phyloP scores from a whole-genome alignment of 345 rosid species.

The Arabidopsis arenosa region DNA sequence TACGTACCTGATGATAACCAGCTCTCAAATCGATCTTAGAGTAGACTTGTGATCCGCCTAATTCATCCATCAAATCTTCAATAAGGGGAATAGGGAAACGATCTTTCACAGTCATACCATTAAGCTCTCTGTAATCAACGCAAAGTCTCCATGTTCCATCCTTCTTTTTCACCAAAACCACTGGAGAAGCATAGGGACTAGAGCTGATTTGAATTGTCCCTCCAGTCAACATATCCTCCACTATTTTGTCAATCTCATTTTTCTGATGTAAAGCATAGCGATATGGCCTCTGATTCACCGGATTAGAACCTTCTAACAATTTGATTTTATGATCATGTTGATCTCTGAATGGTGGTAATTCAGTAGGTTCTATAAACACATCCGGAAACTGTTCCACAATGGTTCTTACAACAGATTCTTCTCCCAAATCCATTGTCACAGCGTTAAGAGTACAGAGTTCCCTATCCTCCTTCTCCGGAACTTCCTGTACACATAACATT shows the following conservation, averaged over 20 bases:
- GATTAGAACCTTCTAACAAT: neutral
- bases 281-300: neutral
- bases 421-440: no score
- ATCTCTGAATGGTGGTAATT: neutral
- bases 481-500: neutral
- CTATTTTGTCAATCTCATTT: neutral
- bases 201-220: neutral
- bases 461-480: accelerated
- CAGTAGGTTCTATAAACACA: neutral
- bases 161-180: neutral
- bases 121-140: no score
- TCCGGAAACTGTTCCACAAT: neutral
- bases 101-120: no score
- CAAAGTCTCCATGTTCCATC: neutral
- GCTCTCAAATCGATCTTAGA: no score
- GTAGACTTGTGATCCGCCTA: no score
- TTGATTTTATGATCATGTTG: neutral
- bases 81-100: no score
- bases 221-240: accelerated
- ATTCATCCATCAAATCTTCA: no score
- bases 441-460: no score
- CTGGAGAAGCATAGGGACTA: neutral
- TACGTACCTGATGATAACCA: no score
- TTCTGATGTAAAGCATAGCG: neutral
- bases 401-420: no score